Evolutionary conservation across 148 eudicot genomes (phyloP).

Genomic region (Amaranthus palmeri): DNA sequence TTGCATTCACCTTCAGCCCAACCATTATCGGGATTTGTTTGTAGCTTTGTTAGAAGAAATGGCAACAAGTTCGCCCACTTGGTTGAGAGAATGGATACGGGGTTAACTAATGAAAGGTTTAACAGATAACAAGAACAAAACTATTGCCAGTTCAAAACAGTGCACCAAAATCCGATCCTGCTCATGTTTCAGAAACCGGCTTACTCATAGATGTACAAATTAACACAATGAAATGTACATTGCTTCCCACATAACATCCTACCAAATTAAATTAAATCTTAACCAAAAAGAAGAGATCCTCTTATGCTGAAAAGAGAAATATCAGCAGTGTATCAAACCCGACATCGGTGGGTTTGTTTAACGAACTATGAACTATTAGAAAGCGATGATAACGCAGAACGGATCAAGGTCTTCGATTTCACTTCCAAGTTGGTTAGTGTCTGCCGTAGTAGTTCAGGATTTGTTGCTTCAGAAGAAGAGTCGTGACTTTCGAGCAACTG

Average conservation of each 20-base stretch:
- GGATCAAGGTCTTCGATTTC: slow-evolving; percentile 36
- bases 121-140: neutral
- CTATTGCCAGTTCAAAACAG: slow-evolving; percentile 8
- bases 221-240: neutral
- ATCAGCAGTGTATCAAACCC: neutral
- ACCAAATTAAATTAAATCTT: neutral
- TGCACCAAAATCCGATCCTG: neutral
- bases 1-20: slow-evolving; percentile 99
- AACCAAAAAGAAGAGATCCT: neutral
- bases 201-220: slow-evolving; percentile 2
- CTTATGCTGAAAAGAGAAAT: neutral
- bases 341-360: neutral
- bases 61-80: too few species aligned
- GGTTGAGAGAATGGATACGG: too few species aligned
- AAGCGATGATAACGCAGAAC: slow-evolving; percentile 53
- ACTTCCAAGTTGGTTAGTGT: slow-evolving; percentile 38
- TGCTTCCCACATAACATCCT: neutral
- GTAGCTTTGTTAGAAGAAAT: too few species aligned
- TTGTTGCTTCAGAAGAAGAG: slow-evolving; percentile 21
- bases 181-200: neutral
- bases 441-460: slow-evolving; percentile 37
- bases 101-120: too few species aligned
- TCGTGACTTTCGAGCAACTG: slow-evolving; percentile 30
- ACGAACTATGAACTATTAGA: slow-evolving; percentile 25
- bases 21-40: too few species aligned